A percentile compares a stretch with the other conserved stretches of the same genome.
Evolutionary conservation across 352 stramenopile genomes (phyloP).

Genomic region (Plasmopara viticola): DNA sequence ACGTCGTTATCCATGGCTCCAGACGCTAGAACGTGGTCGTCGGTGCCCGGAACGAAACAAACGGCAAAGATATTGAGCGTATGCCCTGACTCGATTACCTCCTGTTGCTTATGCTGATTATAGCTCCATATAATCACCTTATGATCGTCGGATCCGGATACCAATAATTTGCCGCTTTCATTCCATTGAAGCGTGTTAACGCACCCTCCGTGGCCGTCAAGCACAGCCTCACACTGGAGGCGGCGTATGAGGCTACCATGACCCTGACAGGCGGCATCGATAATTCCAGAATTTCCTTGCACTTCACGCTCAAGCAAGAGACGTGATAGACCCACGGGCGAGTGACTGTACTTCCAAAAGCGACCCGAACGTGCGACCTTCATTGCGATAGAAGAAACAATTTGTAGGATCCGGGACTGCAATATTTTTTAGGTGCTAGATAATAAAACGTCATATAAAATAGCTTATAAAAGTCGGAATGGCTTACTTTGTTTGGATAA

Average conservation of each 20-base stretch:
- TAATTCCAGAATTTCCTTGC: conserved; percentile 36
- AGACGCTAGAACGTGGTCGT: conserved; percentile 74
- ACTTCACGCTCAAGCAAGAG: conserved; percentile 53
- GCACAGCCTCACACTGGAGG: conserved; percentile 44
- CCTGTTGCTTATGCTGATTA: conserved; percentile 33
- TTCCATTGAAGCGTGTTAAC: conserved; percentile 87
- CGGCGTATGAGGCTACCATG: conserved; percentile 57
- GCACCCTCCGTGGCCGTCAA: conserved; percentile 60
- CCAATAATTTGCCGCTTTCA: conserved; percentile 49
- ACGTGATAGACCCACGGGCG: conserved; percentile 16
- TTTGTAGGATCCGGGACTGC: too few relatives aligned
- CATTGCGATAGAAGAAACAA: conserved; percentile 5
- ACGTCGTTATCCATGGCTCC: conserved; percentile 82
- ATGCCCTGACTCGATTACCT: conserved; percentile 71
- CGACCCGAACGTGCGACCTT: conserved; percentile 13
- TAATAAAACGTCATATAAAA: too few relatives aligned
- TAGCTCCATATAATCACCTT: conserved; percentile 81
- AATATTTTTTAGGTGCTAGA: too few relatives aligned
- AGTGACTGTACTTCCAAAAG: conserved; percentile 37
- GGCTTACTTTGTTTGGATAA: too few relatives aligned
- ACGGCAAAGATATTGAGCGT: conserved; percentile 84
- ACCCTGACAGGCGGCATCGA: conserved; percentile 42
- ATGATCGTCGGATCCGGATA: conserved; percentile 81
- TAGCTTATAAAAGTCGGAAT: too few relatives aligned
- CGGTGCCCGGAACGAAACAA: conserved; percentile 74